Conservation (phyloP, 495 filamentous ascomycete species). For the Penicillium goetzii region DNA sequence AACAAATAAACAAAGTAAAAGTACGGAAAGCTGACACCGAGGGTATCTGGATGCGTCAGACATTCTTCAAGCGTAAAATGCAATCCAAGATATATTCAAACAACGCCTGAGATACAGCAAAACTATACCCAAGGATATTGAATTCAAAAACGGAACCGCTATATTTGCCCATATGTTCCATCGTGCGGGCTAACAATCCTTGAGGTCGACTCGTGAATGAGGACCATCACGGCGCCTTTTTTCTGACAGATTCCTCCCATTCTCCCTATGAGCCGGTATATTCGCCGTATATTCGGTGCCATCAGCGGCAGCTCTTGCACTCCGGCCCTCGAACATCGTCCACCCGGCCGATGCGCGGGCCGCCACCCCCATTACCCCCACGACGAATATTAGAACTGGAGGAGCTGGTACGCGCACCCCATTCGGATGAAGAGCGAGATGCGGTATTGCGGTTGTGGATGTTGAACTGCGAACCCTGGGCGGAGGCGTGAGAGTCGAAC, state of each 20-base stretch:
- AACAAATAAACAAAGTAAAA: not conserved
- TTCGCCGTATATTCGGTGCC: not conserved
- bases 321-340: slow-evolving; percentile 50
- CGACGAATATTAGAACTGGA: slow-evolving; percentile 27
- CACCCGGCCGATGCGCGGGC: slow-evolving; percentile 41
- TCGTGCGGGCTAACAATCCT: not conserved
- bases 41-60: not conserved
- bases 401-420: slow-evolving; percentile 33
- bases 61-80: no score
- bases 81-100: not conserved
- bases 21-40: not conserved
- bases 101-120: not conserved
- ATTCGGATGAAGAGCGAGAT: slow-evolving; percentile 27
- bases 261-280: not conserved
- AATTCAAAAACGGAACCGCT: not conserved
- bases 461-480: slow-evolving; percentile 67
- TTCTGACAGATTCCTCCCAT: not conserved
- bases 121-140: not conserved
- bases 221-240: not conserved
- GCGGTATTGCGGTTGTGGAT: slow-evolving; percentile 35
- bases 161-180: not conserved
- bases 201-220: no score
- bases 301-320: slow-evolving; percentile 38
- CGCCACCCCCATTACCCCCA: slow-evolving; percentile 38
- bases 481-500: slow-evolving; percentile 69